Percentiles rank a stretch among this genome's conserved stretches.
Conservation (phyloP, 129 eudicot species). For the Chrysanthemum makinoi region DNA sequence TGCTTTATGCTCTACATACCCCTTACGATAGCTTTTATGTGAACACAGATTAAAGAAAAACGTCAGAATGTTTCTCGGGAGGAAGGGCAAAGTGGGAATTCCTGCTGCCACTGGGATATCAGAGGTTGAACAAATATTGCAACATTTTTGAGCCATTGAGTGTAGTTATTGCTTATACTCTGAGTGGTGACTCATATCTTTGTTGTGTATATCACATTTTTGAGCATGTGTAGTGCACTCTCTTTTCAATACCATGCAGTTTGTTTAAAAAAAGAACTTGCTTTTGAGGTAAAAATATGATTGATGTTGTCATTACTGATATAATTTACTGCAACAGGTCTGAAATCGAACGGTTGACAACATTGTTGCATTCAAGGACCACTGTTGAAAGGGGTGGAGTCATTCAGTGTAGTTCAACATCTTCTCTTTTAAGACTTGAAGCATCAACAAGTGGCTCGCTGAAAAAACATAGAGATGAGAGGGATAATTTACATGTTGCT, state of each 20-base stretch:
- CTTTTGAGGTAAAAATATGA: neutral
- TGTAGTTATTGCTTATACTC: neutral
- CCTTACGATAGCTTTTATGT: slow-evolving; percentile 27
- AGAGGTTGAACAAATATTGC: slow-evolving; percentile 77
- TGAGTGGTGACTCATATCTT: neutral
- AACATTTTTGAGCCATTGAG: slow-evolving; percentile 12
- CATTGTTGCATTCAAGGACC: slow-evolving; percentile 55
- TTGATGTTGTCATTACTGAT: slow-evolving; percentile 10
- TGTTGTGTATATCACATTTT: neutral
- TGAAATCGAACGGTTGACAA: slow-evolving; percentile 62
- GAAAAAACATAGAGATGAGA: slow-evolving; percentile 30
- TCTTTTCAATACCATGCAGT: slow-evolving; percentile 1
- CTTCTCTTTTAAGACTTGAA: slow-evolving; percentile 20
- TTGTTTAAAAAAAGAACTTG: neutral
- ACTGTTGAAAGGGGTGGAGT: slow-evolving; percentile 28
- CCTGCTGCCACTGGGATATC: slow-evolving; percentile 46
- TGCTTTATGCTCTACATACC: slow-evolving; percentile 11
- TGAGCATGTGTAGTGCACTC: neutral
- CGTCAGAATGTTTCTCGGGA: slow-evolving; percentile 35
- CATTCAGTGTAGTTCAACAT: slow-evolving; percentile 8
- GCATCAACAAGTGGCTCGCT: slow-evolving; percentile 25
- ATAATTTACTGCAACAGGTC: slow-evolving; percentile 41
- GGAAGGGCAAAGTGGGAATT: slow-evolving; percentile 41
- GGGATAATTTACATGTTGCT: slow-evolving; percentile 24
- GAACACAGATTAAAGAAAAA: slow-evolving; percentile 42